Evolutionary conservation across 2,329 filamentous ascomycete genomes (phyloP).

Genomic region (Emericellopsis atlantica): DNA sequence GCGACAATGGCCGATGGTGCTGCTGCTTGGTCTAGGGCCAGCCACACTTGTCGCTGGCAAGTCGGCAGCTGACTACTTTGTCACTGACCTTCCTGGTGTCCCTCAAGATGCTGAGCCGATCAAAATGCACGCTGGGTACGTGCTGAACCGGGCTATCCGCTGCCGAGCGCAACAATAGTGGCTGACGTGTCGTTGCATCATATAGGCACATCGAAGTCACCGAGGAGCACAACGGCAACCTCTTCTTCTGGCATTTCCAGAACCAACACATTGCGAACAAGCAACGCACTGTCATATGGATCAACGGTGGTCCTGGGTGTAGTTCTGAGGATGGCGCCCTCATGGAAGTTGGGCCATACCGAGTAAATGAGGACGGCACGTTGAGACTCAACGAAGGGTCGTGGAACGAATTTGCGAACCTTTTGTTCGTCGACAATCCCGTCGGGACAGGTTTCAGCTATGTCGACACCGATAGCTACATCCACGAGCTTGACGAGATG

Average conservation of each 20-base stretch:
- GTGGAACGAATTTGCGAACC: constrained; percentile 96
- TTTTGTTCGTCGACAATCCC: constrained; percentile 94
- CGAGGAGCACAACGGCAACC: constrained; percentile 73
- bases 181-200: constrained; percentile 10
- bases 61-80: constrained; percentile 68
- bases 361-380: constrained; percentile 60
- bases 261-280: constrained; percentile 90
- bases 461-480: constrained; percentile 76
- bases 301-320: constrained; percentile 94
- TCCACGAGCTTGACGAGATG: constrained; percentile 82
- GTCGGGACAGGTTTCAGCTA: constrained; percentile 96
- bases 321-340: constrained; percentile 93
- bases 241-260: constrained; percentile 98
- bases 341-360: constrained; percentile 93
- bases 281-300: constrained; percentile 86
- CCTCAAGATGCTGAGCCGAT: constrained; percentile 59
- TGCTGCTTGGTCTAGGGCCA: constrained; percentile 28
- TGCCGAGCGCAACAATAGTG: constrained; percentile 4
- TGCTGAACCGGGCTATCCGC: constrained; percentile 3
- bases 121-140: constrained; percentile 98
- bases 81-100: constrained; percentile 72
- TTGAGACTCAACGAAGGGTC: constrained; percentile 82
- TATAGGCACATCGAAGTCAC: constrained; percentile 81
- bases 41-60: constrained; percentile 16
- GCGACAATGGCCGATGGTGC: constrained; percentile 16